Evolutionary conservation across 345 rosid genomes (phyloP).

Genomic region (Chamaenerion angustifolium): DNA sequence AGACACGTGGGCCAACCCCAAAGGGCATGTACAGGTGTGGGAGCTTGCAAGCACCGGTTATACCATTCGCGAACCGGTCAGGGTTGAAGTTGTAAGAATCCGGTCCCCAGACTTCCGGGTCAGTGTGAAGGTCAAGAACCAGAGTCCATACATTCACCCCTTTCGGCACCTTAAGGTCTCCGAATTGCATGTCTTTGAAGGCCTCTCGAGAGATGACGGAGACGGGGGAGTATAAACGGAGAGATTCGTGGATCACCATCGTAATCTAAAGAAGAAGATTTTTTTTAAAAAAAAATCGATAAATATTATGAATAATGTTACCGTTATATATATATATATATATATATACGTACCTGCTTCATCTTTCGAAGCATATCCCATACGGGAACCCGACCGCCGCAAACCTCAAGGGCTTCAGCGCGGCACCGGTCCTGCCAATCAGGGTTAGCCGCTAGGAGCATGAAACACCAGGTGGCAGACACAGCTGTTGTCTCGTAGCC

Average conservation of each 20-base stretch:
- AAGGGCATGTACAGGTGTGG: conserved; percentile 22
- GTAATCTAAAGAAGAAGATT: too few species aligned
- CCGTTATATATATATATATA: background rate
- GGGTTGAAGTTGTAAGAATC: conserved; percentile 20
- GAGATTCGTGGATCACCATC: conserved; percentile 12
- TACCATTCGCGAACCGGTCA: conserved; percentile 11
- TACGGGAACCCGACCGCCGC: conserved; percentile 3
- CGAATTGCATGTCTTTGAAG: background rate
- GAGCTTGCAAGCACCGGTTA: conserved; percentile 19
- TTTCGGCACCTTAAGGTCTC: conserved; percentile 7
- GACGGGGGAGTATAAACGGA: conserved; percentile 6
- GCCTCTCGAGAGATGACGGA: conserved; percentile 7
- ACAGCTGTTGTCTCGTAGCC: conserved; percentile 14
- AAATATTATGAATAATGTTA: too few species aligned
- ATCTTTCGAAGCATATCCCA: conserved; percentile 8
- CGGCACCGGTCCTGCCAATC: conserved; percentile 9
- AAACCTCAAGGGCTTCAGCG: conserved; percentile 1
- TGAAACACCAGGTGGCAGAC: conserved; percentile 8
- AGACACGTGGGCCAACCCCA: conserved; percentile 15
- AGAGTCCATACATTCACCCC: conserved; percentile 8
- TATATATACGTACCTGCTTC: conserved; percentile 10
- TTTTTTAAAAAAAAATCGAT: too few species aligned
- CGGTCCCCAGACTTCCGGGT: conserved; percentile 16
- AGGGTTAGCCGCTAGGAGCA: conserved; percentile 9
- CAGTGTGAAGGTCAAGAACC: conserved; percentile 6